Percentiles rank a stretch among this genome's conserved stretches.
Conservation (phyloP, 163 green algal genomes). For the Scenedesmus sp. region DNA sequence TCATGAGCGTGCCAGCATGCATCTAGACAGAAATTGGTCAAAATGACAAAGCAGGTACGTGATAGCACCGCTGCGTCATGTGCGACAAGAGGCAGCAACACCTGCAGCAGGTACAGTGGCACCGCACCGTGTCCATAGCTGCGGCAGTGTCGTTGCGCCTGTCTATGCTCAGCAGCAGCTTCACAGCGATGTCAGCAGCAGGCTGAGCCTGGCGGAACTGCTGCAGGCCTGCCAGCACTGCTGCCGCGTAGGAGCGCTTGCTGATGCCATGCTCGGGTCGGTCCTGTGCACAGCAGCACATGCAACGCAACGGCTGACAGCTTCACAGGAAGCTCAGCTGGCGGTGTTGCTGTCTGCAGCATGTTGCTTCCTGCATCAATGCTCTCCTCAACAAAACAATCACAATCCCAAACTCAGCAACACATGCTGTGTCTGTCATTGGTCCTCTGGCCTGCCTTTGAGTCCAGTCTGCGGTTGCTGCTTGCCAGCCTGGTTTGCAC, state of each 20-base stretch:
- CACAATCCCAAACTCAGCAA: no score
- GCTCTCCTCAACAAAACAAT: neutral
- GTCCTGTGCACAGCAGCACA: conserved; percentile 56
- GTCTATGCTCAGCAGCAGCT: conserved; percentile 89
- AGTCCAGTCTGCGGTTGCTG: neutral
- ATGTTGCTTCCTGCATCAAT: neutral
- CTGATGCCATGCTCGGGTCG: conserved; percentile 82
- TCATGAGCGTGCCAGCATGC: no score
- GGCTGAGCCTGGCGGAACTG: conserved; percentile 1
- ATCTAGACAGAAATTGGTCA: no score
- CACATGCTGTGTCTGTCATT: no score
- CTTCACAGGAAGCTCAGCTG: no score
- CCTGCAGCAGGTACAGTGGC: neutral
- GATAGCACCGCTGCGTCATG: neutral
- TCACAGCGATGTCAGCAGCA: conserved; percentile 61
- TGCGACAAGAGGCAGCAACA: neutral
- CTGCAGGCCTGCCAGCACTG: conserved; percentile 79
- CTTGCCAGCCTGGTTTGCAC: conserved; percentile 33
- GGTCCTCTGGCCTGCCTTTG: neutral
- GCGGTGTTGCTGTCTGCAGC: neutral
- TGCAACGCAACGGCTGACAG: neutral
- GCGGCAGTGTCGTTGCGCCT: conserved; percentile 72
- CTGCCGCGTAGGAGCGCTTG: conserved; percentile 82
- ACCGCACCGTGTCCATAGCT: conserved; percentile 76
- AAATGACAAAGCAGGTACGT: no score